Evolutionary conservation across 192 early-diverging fungal species (phyloP), one percentile per base, ranked within the genome.

Genomic region (Coemansia sp.): DNA sequence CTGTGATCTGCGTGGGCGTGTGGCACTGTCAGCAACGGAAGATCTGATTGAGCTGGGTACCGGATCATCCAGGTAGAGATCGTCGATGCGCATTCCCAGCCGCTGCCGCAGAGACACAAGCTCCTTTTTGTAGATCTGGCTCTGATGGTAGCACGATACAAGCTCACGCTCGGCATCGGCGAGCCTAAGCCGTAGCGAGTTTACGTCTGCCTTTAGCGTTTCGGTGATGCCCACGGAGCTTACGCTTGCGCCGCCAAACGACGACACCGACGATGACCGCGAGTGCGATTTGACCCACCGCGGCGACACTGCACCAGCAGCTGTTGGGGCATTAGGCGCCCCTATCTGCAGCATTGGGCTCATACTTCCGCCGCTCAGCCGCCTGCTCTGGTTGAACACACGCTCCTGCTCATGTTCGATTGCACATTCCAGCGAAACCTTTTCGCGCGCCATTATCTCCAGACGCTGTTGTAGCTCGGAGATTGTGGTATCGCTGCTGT

Each of bases 351-450:
- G 57, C 35, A 67, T 50, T 9, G 75, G 68, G 64, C 94, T 91
- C 36, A 94, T 63, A 52, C 91, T 91, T 53, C 93, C 92, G 62
- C 93, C 92, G 62, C 93, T 92, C 13, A 95, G 72, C 32, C 79
- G 73, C 40, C 79, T 65, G 53, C 52, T 69, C 63, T 89, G 83
- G 73, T 96, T 96, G 54, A 96, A 93, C 62, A 95, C 89, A 58
- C 91, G 92, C 76, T 95, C 93, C 68, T 95, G 92, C 65, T 95
- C 93, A 69, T 93, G 91, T 67, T 96, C 94, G 63, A 96, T 77
- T 14, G 92, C 89, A 59, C 87, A 87, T 61, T 96, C 94, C 83
- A 96, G 87, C 45, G 93, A 88, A 63, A 93, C 85, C 76, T 95
- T 96, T 73, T 96, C 94, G 62, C 88, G 86, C 67, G 95, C 90